Evolutionary conservation across 495 filamentous ascomycete genomes (phyloP).

Genomic region (Aspergillus mulundensis): DNA sequence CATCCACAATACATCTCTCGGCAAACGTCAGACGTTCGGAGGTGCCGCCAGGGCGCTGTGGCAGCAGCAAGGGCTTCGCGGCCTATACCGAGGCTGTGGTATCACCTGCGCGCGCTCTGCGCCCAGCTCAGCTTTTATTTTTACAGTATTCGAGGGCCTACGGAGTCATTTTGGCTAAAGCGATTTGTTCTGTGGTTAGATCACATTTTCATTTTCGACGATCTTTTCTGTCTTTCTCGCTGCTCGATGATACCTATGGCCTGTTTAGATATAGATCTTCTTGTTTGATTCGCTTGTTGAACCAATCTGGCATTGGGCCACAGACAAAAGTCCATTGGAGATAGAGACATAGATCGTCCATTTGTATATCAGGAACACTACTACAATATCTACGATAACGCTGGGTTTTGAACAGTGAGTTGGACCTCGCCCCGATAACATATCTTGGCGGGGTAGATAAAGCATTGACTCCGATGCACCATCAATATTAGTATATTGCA

Average conservation of each 20-base stretch:
- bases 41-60: slow-evolving; percentile 66
- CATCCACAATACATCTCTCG: slow-evolving; percentile 36
- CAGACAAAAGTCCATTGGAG: neutral
- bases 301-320: slow-evolving; percentile 16
- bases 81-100: slow-evolving; percentile 89
- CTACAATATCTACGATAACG: neutral
- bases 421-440: no score
- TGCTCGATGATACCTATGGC: slow-evolving; percentile 18
- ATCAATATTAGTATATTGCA: neutral
- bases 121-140: slow-evolving; percentile 96
- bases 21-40: slow-evolving; percentile 59
- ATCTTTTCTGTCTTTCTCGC: neutral
- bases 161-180: slow-evolving; percentile 56
- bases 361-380: neutral
- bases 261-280: slow-evolving; percentile 17
- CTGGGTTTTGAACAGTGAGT: no score
- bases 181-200: neutral
- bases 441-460: neutral
- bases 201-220: slow-evolving; percentile 1
- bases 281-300: slow-evolving; percentile 4
- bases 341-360: neutral
- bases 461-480: neutral
- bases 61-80: slow-evolving; percentile 73
- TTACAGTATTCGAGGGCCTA: slow-evolving; percentile 84
- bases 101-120: slow-evolving; percentile 85